Conservation (phyloP, 305 asterid species). For the Withania somnifera region DNA sequence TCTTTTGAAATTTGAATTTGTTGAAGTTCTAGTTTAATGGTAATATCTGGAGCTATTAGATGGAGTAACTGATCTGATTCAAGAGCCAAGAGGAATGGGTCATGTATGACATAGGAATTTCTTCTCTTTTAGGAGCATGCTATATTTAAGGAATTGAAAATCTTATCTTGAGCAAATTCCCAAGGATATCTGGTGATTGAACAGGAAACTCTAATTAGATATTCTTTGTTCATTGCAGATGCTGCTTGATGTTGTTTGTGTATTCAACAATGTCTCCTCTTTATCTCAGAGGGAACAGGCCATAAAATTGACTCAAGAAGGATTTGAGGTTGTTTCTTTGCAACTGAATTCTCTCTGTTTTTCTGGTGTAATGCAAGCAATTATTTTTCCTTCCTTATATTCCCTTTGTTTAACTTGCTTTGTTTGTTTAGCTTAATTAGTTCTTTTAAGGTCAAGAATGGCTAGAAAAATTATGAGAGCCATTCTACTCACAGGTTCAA, state of each 20-base stretch:
- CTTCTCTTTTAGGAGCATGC: neutral
- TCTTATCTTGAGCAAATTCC: neutral
- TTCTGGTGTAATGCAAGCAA: neutral
- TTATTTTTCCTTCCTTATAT: neutral
- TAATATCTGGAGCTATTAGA: neutral
- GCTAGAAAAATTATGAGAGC: neutral
- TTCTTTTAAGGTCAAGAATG: neutral
- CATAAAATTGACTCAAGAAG: conserved; percentile 58
- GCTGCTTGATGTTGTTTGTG: conserved; percentile 61
- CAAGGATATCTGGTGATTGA: neutral
- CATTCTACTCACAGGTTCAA: neutral
- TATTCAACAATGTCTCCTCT: conserved; percentile 49
- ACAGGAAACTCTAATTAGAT: neutral
- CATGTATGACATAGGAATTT: neutral
- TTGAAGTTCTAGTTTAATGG: neutral
- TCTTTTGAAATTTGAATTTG: neutral
- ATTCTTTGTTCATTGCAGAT: conserved; percentile 33
- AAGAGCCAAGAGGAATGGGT: neutral
- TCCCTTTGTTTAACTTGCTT: neutral
- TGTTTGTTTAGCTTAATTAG: neutral
- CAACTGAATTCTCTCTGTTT: neutral
- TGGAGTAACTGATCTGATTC: neutral
- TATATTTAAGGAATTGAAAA: neutral
- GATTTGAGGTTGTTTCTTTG: conserved; percentile 51
- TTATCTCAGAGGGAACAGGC: conserved; percentile 66